These are phyloP conservation scores for Beauveria sp. DNA, from an alignment of 2,329 filamentous ascomycete genomes.

Conservation along the genomic window DNA sequence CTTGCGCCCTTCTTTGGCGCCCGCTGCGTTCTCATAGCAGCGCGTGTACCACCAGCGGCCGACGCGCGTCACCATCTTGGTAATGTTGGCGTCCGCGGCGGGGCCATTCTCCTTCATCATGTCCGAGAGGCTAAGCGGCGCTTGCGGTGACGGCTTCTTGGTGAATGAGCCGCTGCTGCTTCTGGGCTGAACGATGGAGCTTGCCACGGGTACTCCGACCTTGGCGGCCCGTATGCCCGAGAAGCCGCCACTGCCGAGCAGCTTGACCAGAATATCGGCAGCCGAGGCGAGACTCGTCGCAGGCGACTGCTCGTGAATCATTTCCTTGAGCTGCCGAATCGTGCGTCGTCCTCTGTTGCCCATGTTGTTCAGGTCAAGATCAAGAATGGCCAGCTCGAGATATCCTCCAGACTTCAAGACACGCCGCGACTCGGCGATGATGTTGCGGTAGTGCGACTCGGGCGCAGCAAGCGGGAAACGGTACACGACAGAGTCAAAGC, in stretches of 20 bases:
- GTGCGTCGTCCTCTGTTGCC: constrained; percentile 61
- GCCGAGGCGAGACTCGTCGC: constrained; percentile 54
- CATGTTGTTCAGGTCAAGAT: constrained; percentile 78
- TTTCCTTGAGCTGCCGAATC: constrained; percentile 64
- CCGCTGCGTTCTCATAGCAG: constrained; percentile 72
- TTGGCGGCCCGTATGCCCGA: constrained; percentile 66
- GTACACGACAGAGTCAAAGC: constrained; percentile 68
- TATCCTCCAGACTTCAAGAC: constrained; percentile 72
- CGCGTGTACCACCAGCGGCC: constrained; percentile 94
- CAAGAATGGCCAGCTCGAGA: constrained; percentile 71
- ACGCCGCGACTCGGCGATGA: constrained; percentile 67
- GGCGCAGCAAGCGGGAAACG: constrained; percentile 67
- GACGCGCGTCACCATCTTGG: constrained; percentile 84
- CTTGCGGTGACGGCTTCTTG: constrained; percentile 23
- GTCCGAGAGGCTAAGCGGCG: constrained; percentile 56
- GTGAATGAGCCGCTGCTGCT: constrained; percentile 11
- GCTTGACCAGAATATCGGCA: constrained; percentile 54
- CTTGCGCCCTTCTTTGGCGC: constrained; percentile 29
- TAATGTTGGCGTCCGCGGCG: constrained; percentile 74
- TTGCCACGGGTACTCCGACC: constrained; percentile 68
- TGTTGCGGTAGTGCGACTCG: constrained; percentile 60
- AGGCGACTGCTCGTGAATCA: constrained; percentile 53
- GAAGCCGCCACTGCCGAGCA: constrained; percentile 64
- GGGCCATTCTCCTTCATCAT: constrained; percentile 65
- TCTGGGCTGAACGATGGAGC: constrained; percentile 30